Evolutionary conservation across 1,139 yeast genomes (phyloP).

Genomic region (Debaryomycetaceae sp.): DNA sequence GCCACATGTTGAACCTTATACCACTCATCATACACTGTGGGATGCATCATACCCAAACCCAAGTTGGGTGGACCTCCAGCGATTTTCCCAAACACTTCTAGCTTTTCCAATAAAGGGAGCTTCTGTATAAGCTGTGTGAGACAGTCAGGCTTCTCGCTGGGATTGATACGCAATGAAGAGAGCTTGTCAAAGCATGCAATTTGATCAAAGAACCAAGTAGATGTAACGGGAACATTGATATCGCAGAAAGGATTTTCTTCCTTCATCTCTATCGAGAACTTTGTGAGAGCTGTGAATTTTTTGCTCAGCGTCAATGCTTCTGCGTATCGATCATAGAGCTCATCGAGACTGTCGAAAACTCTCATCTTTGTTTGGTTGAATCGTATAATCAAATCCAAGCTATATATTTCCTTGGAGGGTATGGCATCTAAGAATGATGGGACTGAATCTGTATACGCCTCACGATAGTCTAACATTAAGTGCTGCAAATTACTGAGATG

Average conservation of each 20-base stretch:
- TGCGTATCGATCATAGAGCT: conserved; percentile 26
- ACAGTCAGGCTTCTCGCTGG: conserved; percentile 22
- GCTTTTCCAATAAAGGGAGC: conserved; percentile 27
- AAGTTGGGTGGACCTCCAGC: conserved; percentile 56
- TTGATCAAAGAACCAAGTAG: conserved; percentile 9
- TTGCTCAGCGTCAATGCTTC: conserved; percentile 23
- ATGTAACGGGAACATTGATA: conserved; percentile 24
- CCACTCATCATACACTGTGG: conserved; percentile 58
- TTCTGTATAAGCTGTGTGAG: conserved; percentile 21
- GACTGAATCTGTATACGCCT: conserved; percentile 39
- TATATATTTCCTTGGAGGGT: conserved; percentile 17
- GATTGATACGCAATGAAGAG: conserved; percentile 39
- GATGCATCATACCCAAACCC: conserved; percentile 53
- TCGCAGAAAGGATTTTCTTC: conserved; percentile 29
- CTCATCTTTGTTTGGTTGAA: conserved; percentile 34
- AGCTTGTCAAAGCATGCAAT: conserved; percentile 19
- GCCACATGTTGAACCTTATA: conserved; percentile 55
- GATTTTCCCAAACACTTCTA: conserved; percentile 49
- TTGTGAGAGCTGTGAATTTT: conserved; percentile 18
- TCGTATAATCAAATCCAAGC: conserved; percentile 43
- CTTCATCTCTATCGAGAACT: conserved; percentile 42
- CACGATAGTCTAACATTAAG: conserved; percentile 44
- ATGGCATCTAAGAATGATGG: conserved; percentile 32
- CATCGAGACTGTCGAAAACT: conserved; percentile 16
- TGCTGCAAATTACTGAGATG: conserved; percentile 21